These are phyloP conservation scores for Berkeleyomyces rouxiae DNA, from an alignment of 2,329 filamentous ascomycete genomes.

Conservation along the genomic window DNA sequence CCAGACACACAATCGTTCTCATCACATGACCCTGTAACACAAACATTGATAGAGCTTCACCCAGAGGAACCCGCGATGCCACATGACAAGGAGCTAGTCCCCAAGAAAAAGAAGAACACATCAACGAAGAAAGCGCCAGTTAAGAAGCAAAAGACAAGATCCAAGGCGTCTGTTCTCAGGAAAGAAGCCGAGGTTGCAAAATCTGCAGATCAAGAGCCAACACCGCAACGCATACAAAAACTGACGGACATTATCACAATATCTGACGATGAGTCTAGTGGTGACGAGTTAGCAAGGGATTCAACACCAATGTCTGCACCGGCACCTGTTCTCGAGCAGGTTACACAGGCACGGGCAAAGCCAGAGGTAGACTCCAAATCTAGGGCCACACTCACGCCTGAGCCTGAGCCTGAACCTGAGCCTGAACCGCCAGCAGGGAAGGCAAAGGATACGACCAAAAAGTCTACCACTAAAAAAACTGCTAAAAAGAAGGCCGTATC, in stretches of 20 bases:
- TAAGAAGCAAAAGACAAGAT: slow-evolving; percentile 6
- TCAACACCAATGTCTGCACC: not conserved
- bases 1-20: slow-evolving; percentile 17
- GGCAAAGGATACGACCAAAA: not conserved
- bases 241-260: not conserved
- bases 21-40: not conserved
- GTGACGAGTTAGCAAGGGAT: not conserved
- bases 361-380: not conserved
- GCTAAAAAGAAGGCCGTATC: slow-evolving; percentile 19
- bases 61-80: not conserved
- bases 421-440: not conserved
- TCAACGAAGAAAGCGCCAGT: not conserved
- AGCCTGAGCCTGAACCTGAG: not conserved
- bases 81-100: not conserved
- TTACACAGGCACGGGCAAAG: not conserved
- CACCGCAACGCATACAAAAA: not conserved
- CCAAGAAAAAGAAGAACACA: not conserved
- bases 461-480: slow-evolving; percentile 1
- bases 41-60: not conserved
- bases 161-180: not conserved
- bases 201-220: not conserved
- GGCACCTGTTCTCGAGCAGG: not conserved
- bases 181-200: not conserved
- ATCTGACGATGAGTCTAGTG: not conserved
- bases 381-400: too few species aligned